Conservation (phyloP, 176 grass and related monocot species). For the Lolium perenne region DNA sequence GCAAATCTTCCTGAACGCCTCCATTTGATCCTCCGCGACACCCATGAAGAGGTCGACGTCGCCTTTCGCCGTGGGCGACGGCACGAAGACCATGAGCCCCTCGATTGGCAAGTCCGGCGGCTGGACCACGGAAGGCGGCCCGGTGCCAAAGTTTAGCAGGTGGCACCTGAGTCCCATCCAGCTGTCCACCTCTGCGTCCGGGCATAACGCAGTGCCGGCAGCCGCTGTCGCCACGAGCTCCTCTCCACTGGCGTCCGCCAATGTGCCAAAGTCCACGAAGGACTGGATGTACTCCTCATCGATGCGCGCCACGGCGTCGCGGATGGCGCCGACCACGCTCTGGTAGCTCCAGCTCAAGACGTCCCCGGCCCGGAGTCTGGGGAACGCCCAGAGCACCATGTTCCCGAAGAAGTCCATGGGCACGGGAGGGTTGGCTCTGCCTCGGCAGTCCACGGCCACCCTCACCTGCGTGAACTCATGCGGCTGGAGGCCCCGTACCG, state of each 20-base stretch:
- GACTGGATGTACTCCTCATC: slow-evolving; percentile 54
- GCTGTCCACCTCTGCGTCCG: slow-evolving; percentile 48
- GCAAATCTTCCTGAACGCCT: not conserved
- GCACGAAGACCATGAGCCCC: slow-evolving; percentile 33
- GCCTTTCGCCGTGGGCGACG: slow-evolving; percentile 7
- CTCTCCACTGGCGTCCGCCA: not conserved
- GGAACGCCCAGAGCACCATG: slow-evolving; percentile 51
- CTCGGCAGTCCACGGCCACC: slow-evolving; percentile 49
- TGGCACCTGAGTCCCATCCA: slow-evolving; percentile 45
- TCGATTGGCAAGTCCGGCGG: slow-evolving; percentile 12
- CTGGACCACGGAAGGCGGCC: not conserved
- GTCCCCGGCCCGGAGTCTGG: slow-evolving; percentile 22
- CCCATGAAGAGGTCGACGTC: slow-evolving; percentile 34
- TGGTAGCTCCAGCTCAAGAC: slow-evolving; percentile 7
- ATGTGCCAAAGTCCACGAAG: slow-evolving; percentile 44
- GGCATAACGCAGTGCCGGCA: slow-evolving; percentile 28
- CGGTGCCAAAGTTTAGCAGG: slow-evolving; percentile 39
- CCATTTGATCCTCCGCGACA: not conserved
- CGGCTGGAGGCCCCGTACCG: slow-evolving; percentile 17
- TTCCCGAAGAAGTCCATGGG: slow-evolving; percentile 51
- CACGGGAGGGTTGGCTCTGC: slow-evolving; percentile 19
- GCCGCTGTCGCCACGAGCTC: slow-evolving; percentile 38
- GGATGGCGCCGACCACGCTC: slow-evolving; percentile 30
- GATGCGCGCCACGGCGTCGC: slow-evolving; percentile 29
- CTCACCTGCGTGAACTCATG: slow-evolving; percentile 36